Conservation (phyloP, 75 land plant genomes). For the Cryptomeria japonica region DNA sequence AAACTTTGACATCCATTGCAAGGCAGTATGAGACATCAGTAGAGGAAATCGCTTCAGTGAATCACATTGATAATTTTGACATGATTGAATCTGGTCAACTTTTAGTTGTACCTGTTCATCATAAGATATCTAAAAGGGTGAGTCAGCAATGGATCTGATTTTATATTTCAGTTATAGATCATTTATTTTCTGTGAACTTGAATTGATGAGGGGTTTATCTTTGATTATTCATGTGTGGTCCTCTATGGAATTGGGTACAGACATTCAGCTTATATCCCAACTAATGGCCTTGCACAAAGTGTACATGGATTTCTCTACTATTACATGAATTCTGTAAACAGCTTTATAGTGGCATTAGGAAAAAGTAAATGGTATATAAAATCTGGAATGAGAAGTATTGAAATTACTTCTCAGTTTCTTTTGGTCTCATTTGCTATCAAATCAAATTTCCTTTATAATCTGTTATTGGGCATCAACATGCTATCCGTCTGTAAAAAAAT, state of each 20-base stretch:
- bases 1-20: slow-evolving; percentile 23
- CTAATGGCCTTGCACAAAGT: not conserved
- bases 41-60: slow-evolving; percentile 16
- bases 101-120: slow-evolving; percentile 21
- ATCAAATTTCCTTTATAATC: not conserved
- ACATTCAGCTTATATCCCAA: slow-evolving; percentile 7
- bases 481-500: not conserved
- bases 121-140: slow-evolving; percentile 19
- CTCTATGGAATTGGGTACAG: not conserved
- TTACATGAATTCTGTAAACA: not conserved
- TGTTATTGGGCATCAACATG: not conserved
- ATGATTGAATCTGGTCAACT: slow-evolving; percentile 20
- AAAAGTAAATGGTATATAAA: not conserved
- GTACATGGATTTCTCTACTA: not conserved
- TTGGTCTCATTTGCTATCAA: not conserved
- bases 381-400: not conserved
- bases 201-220: not conserved
- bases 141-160: not conserved
- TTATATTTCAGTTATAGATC: not conserved
- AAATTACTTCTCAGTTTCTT: not conserved
- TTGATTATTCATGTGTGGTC: slow-evolving; percentile 8
- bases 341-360: not conserved
- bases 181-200: slow-evolving; percentile 4
- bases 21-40: slow-evolving; percentile 20
- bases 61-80: slow-evolving; percentile 14